Evolutionary conservation across 176 grass and related monocot species (phyloP), one percentile per base, ranked within the genome.

Genomic region (Metroxylon sagu): DNA sequence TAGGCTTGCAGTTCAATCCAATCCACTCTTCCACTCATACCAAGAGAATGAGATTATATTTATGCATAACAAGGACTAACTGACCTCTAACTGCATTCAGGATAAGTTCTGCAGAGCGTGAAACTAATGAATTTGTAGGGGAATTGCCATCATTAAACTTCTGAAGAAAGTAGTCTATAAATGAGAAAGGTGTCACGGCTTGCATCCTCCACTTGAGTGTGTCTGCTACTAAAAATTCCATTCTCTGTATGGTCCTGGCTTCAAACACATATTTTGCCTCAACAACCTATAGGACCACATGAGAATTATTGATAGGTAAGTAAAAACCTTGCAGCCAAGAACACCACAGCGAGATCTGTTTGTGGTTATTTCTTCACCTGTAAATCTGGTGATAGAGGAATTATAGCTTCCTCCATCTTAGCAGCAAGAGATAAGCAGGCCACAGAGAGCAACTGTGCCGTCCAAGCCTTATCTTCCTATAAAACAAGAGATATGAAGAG

Each of bases 391-490:
- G 78, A 67, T 67, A 62, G 67, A 81, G 80, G 83, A 71, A 80
- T 51, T 62, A 79, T 56, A 7, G 72, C 77, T 67, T 90, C 91
- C 80, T 90, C 91, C 80, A 96, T 81, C 76, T 96, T 96, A 49
- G 60, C 75, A 69, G 86, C 83, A 64, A 90, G 57, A 50, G 91
- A 87, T 72, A 96, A 71, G 68, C 86, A 96, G 63, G 80, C 72
- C 52, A 96, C 80, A 49, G 86, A 85, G 52, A 96, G 18, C 61
- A 96, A 70, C 50, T 85, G 91, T 77, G 71, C 71, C 91, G 72
- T 69, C 83, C 83, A 96, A 56, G 76, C 74, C 5, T 60, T 71
- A 18, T 63, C 86, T 66, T 82, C 66, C 91, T 96, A 64, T 61
- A 84, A 55, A 68, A 72, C 76, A 70, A 23, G 21, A 23, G 0